Base-by-base conservation (phyloP, 2,329 filamentous ascomycete species). In the Claviceps spartinae region DNA sequence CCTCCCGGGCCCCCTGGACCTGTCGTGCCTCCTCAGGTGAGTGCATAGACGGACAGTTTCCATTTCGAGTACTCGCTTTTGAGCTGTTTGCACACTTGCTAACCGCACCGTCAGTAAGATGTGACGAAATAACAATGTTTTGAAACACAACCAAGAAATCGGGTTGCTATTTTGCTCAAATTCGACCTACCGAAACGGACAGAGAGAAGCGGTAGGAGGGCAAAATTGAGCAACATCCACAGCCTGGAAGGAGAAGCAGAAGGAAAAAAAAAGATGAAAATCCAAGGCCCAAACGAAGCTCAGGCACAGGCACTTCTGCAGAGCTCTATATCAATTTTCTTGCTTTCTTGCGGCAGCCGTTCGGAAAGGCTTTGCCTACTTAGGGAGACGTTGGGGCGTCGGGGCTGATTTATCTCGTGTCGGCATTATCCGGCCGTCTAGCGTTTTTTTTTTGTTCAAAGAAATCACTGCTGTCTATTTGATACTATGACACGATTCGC, bases 11-110 rank as follows among this genome's bases (percentile, higher is more conserved):
- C 67, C 53, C 62, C 67, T 20, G 59, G 59, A 46, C 67, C 67
- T 52, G 62, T 57, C 51, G 67, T 65, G 48, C 67, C 67, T 56
- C 66, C 68, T 57, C 67, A 71, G 68, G 68, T 70, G 66, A 56
- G 62, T 53, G 46, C 51, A 50, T 47, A 43, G 24, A 52, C 44
- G 24, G 47, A 42, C 48, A 49, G 36, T 4, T 45, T 16, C 11
- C 20, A 16, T 20, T 11, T 38, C 18, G 14, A 11, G 36, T 2
- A 43, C 13, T 13, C 6, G 9, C 24, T 9, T 18, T 18, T 38
- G 40, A 41, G 20, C 51, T 51, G 26, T 43, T 42, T 16, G 41
- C 3, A 48, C 20, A 20, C 41, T 45, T 49, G 40, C 52, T 53
- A 51, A 53, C 18, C 14, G 6, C 34, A 20, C n/a, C 18, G 18